These are phyloP conservation scores for Plectosphaerella sp. DNA, from an alignment of 2,329 filamentous ascomycete species.

Conservation along the genomic window DNA sequence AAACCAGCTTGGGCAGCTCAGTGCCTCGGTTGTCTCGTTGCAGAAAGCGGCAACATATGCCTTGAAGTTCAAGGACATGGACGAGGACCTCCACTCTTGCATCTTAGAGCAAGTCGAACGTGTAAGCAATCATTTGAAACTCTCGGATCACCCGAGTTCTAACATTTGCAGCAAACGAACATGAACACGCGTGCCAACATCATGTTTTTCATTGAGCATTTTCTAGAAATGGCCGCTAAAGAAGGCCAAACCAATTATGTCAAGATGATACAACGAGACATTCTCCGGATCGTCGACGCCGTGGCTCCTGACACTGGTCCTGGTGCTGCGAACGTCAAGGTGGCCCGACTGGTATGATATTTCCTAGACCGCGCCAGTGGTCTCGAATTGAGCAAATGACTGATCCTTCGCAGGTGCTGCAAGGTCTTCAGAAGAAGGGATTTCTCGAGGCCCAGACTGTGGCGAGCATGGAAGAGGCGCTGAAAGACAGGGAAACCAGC, in stretches of 20 bases:
- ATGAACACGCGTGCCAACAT: slow-evolving; percentile 98
- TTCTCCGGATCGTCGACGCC: slow-evolving; percentile 84
- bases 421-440: slow-evolving; percentile 63
- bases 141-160: background rate
- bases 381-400: background rate
- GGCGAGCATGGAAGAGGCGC: slow-evolving; percentile 73
- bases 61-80: slow-evolving; percentile 87
- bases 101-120: slow-evolving; percentile 93
- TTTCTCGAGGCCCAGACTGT: slow-evolving; percentile 74
- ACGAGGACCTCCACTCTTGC: slow-evolving; percentile 95
- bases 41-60: slow-evolving; percentile 95
- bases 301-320: slow-evolving; percentile 84
- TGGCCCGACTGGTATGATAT: slow-evolving; percentile 69
- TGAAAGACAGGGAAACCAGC: slow-evolving; percentile 72
- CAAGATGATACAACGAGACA: slow-evolving; percentile 91
- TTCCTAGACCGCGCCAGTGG: background rate
- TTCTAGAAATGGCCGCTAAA: slow-evolving; percentile 79
- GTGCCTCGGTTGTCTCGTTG: slow-evolving; percentile 81
- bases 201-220: slow-evolving; percentile 97
- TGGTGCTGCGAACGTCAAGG: slow-evolving; percentile 89
- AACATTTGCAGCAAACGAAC: slow-evolving; percentile 56
- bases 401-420: slow-evolving; percentile 51
- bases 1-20: slow-evolving; percentile 80
- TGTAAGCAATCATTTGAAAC: slow-evolving; percentile 36
- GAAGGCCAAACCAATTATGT: slow-evolving; percentile 78